Evolutionary conservation across 345 rosid species (phyloP).

Genomic region (Aquilaria sinensis): DNA sequence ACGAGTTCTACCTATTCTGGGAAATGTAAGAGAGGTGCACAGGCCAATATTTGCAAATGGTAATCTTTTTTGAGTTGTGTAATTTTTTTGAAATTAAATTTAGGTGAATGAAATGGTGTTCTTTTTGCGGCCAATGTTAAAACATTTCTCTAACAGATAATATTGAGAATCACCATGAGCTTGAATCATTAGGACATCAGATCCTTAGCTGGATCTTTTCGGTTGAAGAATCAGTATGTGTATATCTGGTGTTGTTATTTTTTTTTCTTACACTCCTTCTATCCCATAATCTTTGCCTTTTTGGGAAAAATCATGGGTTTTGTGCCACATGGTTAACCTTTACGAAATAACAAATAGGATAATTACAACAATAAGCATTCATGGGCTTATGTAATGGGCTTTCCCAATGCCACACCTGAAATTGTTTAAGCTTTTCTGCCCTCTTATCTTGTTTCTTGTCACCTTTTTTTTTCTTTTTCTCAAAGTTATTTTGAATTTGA

Average conservation of each 20-base stretch:
- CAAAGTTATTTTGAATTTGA: neutral
- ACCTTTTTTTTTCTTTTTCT: neutral
- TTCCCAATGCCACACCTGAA: neutral
- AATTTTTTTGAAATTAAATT: neutral
- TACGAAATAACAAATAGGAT: too few species aligned
- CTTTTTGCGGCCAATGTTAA: neutral
- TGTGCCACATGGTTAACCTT: too few species aligned
- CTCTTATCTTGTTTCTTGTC: neutral
- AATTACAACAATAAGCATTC: too few species aligned
- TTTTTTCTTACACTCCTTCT: too few species aligned
- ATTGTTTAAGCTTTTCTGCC: neutral
- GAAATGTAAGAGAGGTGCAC: slow-evolving; percentile 81
- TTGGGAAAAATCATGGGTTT: too few species aligned
- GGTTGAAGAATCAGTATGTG: neutral
- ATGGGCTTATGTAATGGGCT: too few species aligned
- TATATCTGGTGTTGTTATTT: too few species aligned
- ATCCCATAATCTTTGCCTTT: too few species aligned
- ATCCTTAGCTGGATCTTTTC: neutral
- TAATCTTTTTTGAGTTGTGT: slow-evolving; percentile 14
- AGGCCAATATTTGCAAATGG: slow-evolving; percentile 95
- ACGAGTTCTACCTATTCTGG: slow-evolving; percentile 82
- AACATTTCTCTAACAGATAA: neutral
- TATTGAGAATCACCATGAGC: slow-evolving; percentile 1
- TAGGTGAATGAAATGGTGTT: slow-evolving; percentile 7
- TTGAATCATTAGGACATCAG: neutral